Conservation (phyloP, 768 basidiomycete genomes). For the Xerocomellus amylosporus region DNA sequence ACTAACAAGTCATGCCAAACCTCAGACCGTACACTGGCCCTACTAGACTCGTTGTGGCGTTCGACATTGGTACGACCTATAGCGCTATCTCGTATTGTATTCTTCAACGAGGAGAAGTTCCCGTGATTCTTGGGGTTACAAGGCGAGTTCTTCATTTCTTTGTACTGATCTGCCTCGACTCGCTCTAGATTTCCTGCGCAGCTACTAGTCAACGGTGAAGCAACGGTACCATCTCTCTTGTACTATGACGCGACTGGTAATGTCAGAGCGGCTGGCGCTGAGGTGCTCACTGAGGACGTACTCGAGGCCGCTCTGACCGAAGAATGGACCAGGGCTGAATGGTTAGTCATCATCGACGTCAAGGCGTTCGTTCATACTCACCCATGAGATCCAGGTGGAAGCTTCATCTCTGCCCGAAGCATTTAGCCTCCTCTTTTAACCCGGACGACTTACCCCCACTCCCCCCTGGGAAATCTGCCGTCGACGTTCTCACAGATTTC, state of each 20-base stretch:
- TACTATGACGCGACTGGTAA: slow-evolving; percentile 40
- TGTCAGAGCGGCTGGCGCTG: slow-evolving; percentile 40
- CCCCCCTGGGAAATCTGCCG: slow-evolving; percentile 3
- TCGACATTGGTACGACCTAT: slow-evolving; percentile 47
- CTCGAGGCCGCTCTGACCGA: slow-evolving; percentile 35
- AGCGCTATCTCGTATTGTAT: slow-evolving; percentile 41
- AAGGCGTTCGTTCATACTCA: neutral
- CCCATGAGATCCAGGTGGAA: slow-evolving; percentile 21
- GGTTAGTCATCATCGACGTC: slow-evolving; percentile 5
- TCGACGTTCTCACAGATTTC: neutral
- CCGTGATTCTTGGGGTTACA: slow-evolving; percentile 4
- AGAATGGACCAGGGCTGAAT: slow-evolving; percentile 15
- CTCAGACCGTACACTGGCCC: slow-evolving; percentile 1
- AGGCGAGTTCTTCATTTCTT: neutral
- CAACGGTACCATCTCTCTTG: slow-evolving; percentile 44
- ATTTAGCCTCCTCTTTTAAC: slow-evolving; percentile 13
- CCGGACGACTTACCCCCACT: slow-evolving; percentile 28
- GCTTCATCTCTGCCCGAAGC: slow-evolving; percentile 19
- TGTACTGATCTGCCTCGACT: neutral
- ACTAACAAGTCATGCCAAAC: slow-evolving; percentile 2
- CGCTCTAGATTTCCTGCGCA: slow-evolving; percentile 37
- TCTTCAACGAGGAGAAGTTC: slow-evolving; percentile 3
- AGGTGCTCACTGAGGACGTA: slow-evolving; percentile 32
- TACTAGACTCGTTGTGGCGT: slow-evolving; percentile 40
- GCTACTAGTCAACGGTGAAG: slow-evolving; percentile 37